Percentiles rank a stretch among this genome's conserved stretches.
phyloP scores from a whole-genome alignment of 192 early-diverging fungal species.

The Dispira parvispora region DNA sequence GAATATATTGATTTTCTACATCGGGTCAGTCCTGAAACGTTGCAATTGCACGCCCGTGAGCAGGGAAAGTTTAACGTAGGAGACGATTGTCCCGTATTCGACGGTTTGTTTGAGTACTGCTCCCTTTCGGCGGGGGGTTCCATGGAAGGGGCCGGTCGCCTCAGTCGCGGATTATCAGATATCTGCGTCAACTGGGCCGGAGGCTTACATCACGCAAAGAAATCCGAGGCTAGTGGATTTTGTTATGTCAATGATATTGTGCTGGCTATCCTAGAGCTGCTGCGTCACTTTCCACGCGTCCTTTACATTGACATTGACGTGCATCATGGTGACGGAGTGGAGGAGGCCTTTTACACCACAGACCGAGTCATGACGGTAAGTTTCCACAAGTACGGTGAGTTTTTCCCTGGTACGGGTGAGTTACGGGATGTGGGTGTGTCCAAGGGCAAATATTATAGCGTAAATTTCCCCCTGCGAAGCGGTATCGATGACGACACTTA shows the following conservation, averaged over 20 bases:
- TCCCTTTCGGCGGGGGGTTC: conserved; percentile 79
- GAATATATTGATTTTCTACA: conserved; percentile 85
- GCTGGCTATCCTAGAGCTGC: conserved; percentile 75
- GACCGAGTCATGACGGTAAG: conserved; percentile 98
- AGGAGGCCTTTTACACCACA: conserved; percentile 98
- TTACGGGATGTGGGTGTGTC: conserved; percentile 84
- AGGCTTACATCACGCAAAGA: conserved; percentile 97
- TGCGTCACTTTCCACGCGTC: conserved; percentile 72
- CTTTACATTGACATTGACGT: conserved; percentile 98
- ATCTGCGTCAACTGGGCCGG: conserved; percentile 94
- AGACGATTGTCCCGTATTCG: conserved; percentile 93
- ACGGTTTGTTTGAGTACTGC: conserved; percentile 90
- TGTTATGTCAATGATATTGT: conserved; percentile 99
- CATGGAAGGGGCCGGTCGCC: conserved; percentile 74
- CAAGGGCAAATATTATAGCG: conserved; percentile 79
- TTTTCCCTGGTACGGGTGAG: conserved; percentile 95
- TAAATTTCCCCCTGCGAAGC: conserved; percentile 90
- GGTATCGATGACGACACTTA: conserved; percentile 93
- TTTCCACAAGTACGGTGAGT: conserved; percentile 98
- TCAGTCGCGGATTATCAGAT: conserved; percentile 64
- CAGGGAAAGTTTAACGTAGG: conserved; percentile 59
- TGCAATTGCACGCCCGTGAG: conserved; percentile 39
- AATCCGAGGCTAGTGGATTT: conserved; percentile 88
- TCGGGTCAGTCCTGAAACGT: conserved; percentile 54
- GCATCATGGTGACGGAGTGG: conserved; percentile 97